Percentiles rank a stretch among this genome's conserved stretches.
These are phyloP conservation scores for Phycomyces blakesleeanus DNA, from an alignment of 192 early-diverging fungal genomes.

Conservation along the genomic window DNA sequence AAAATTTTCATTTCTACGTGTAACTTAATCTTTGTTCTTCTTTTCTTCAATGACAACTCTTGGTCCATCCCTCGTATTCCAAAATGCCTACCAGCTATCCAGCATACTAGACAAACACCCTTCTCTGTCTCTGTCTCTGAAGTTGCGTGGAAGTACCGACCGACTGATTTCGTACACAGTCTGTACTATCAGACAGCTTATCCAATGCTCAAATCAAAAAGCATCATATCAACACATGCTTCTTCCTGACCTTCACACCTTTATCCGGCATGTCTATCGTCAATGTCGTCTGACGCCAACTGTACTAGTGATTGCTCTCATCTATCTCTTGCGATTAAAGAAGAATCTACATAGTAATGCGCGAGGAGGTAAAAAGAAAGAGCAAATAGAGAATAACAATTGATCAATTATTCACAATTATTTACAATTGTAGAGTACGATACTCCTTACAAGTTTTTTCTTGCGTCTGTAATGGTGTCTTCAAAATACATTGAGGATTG, in stretches of 20 bases:
- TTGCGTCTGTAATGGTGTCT: conserved; percentile 31
- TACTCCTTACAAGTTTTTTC: conserved; percentile 34
- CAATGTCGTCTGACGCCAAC: conserved; percentile 27
- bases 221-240: conserved; percentile 15
- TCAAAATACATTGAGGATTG: conserved; percentile 33
- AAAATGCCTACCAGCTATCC: background rate
- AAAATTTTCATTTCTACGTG: background rate
- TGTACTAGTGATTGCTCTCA: conserved; percentile 51
- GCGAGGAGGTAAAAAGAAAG: conserved; percentile 48
- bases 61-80: background rate
- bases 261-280: conserved; percentile 12
- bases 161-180: conserved; percentile 16
- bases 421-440: conserved; percentile 23
- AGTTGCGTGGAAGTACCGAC: conserved; percentile 2
- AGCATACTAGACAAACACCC: background rate
- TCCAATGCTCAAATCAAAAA: conserved; percentile 13
- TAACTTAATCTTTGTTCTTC: background rate
- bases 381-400: too few species aligned
- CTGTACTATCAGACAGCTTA: conserved; percentile 4
- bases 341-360: conserved; percentile 51
- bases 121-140: background rate
- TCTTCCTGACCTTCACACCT: conserved; percentile 6
- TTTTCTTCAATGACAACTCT: background rate
- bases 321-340: conserved; percentile 67
- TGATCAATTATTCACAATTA: background rate